Percentiles rank a stretch among this genome's conserved stretches.
Evolutionary conservation across 495 filamentous ascomycete species (phyloP).

Genomic region (Trichoderma orchidacearum): DNA sequence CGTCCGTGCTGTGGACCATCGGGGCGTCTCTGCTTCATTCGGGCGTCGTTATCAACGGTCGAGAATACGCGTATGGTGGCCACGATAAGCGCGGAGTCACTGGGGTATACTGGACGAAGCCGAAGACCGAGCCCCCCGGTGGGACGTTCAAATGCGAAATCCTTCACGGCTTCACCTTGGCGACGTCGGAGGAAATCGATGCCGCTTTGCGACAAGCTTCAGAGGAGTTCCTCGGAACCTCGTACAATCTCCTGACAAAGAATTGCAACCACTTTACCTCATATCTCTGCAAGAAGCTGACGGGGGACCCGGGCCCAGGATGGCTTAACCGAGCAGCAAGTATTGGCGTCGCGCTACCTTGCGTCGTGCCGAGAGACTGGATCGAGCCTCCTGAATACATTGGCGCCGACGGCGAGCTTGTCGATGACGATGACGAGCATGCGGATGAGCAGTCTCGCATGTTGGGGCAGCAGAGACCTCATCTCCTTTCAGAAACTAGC

Average conservation of each 20-base stretch:
- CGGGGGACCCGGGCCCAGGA: slow-evolving; percentile 44
- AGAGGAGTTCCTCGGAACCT: slow-evolving; percentile 51
- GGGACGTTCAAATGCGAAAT: slow-evolving; percentile 57
- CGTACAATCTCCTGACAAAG: slow-evolving; percentile 61
- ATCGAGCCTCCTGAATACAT: slow-evolving; percentile 62
- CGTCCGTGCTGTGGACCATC: slow-evolving; percentile 54
- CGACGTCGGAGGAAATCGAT: slow-evolving; percentile 49
- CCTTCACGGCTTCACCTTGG: slow-evolving; percentile 59
- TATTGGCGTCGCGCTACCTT: slow-evolving; percentile 63
- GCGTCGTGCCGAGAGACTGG: slow-evolving; percentile 69
- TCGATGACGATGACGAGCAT: slow-evolving; percentile 37
- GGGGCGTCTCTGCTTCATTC: slow-evolving; percentile 64
- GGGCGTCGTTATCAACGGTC: slow-evolving; percentile 60
- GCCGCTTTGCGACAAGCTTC: slow-evolving; percentile 48
- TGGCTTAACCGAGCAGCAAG: slow-evolving; percentile 72
- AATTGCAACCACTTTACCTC: slow-evolving; percentile 80
- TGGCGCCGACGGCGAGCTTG: slow-evolving; percentile 51
- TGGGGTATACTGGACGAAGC: slow-evolving; percentile 68
- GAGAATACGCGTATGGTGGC: slow-evolving; percentile 74
- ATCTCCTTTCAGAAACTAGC: slow-evolving; percentile 5
- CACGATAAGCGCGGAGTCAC: slow-evolving; percentile 51
- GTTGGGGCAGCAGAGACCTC: slow-evolving; percentile 22
- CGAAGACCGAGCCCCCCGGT: slow-evolving; percentile 52
- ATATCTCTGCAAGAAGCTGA: slow-evolving; percentile 52
- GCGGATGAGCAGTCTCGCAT: slow-evolving; percentile 40